A percentile compares a stretch with the other conserved stretches of the same genome.
Evolutionary conservation across 2,329 filamentous ascomycete species (phyloP).

Genomic region (Madurella fahalii): DNA sequence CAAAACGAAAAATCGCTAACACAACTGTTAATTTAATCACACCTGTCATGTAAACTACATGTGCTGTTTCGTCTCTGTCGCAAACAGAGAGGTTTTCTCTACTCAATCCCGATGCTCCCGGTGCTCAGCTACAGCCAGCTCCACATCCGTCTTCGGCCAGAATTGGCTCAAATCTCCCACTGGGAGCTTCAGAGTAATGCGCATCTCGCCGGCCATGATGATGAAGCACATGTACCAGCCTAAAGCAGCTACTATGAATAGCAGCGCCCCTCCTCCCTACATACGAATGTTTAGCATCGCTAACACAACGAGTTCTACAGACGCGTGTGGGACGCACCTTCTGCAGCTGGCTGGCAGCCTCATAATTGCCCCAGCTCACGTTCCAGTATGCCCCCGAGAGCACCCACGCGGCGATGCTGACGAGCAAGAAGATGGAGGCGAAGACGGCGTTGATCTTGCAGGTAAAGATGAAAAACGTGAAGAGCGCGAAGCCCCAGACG

Average conservation of each 20-base stretch:
- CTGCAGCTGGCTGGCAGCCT: conserved; percentile 39
- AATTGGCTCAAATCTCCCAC: conserved; percentile 49
- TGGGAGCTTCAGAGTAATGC: conserved; percentile 44
- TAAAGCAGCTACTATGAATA: conserved; percentile 44
- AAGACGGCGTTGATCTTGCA: conserved; percentile 49
- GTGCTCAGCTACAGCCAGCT: conserved; percentile 13
- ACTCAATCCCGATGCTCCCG: conserved; percentile 15
- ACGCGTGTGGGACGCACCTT: conserved; percentile 32
- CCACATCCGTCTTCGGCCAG: conserved; percentile 40
- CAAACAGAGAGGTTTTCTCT: too few species aligned
- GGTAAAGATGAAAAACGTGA: conserved; percentile 49
- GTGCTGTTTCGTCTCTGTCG: too few species aligned
- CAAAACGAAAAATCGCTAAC: too few species aligned
- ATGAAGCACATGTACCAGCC: conserved; percentile 53
- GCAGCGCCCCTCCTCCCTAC: conserved; percentile 36
- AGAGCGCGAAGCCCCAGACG: conserved; percentile 50
- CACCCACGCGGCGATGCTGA: conserved; percentile 42
- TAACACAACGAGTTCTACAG: too few species aligned
- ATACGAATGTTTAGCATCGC: not conserved
- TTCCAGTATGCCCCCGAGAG: conserved; percentile 48
- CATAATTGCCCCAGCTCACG: conserved; percentile 40
- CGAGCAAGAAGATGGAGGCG: conserved; percentile 45
- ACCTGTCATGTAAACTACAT: too few species aligned
- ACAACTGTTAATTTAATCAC: too few species aligned
- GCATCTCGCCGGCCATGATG: conserved; percentile 52